Percentiles rank a stretch among this genome's conserved stretches.
Evolutionary conservation across 768 basidiomycete species (phyloP).

Genomic region (Rhodotorula paludigena): DNA sequence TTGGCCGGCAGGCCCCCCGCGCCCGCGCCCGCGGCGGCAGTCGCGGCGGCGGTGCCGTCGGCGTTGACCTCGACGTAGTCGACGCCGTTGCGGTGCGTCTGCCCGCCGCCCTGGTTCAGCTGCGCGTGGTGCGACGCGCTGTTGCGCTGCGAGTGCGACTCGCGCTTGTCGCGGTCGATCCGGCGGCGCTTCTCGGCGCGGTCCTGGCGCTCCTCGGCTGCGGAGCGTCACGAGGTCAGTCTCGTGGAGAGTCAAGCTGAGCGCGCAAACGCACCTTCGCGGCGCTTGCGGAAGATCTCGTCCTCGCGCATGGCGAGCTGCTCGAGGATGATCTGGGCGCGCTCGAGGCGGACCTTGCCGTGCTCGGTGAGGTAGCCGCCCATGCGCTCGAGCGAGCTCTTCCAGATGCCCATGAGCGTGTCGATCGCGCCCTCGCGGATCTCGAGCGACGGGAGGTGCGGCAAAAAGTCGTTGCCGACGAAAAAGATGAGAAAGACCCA

Average conservation of each 20-base stretch:
- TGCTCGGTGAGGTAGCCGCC: conserved; percentile 95
- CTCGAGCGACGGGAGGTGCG: conserved; percentile 95
- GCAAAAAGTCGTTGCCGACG: conserved; percentile 98
- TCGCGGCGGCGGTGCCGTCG: not conserved
- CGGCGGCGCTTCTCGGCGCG: conserved; percentile 76
- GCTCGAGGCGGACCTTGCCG: conserved; percentile 74
- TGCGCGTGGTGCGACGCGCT: conserved; percentile 31
- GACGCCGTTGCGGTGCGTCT: conserved; percentile 30
- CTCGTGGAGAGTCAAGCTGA: conserved; percentile 20
- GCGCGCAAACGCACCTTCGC: conserved; percentile 65
- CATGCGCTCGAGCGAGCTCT: conserved; percentile 85
- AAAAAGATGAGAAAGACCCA: conserved; percentile 99
- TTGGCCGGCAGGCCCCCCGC: conserved; percentile 24
- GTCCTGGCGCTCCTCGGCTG: conserved; percentile 91
- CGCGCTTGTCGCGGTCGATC: conserved; percentile 33
- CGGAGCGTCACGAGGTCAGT: no score
- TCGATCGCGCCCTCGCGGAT: conserved; percentile 99
- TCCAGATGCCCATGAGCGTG: conserved; percentile 93
- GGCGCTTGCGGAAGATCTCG: conserved; percentile 85
- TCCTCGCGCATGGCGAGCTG: conserved; percentile 91
- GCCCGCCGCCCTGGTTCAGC: conserved; percentile 3
- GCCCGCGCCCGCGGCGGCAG: not conserved
- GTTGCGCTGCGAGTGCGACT: conserved; percentile 28
- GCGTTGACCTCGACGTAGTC: conserved; percentile 37
- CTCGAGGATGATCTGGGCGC: conserved; percentile 91